Conservation (phyloP, 2,329 filamentous ascomycete species). For the Ilyonectria mors-panacis region DNA sequence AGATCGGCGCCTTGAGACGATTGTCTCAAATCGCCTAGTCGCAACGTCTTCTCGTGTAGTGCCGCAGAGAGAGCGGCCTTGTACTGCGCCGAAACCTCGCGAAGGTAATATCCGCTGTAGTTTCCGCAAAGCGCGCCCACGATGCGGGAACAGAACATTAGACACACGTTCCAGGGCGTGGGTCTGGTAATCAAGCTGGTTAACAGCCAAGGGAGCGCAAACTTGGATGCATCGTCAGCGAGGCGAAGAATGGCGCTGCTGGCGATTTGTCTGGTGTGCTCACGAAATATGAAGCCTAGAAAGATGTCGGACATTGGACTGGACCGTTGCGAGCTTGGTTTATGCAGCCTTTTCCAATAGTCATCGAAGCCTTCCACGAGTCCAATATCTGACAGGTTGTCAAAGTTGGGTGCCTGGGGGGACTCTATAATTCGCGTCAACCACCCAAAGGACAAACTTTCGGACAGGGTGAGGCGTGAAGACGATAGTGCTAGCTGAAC, state of each 20-base stretch:
- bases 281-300: background rate
- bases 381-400: too few species aligned
- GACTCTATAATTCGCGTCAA: too few species aligned
- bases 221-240: conserved; percentile 1
- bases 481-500: too few species aligned
- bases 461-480: too few species aligned
- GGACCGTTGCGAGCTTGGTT: too few species aligned
- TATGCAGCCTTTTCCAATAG: too few species aligned
- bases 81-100: background rate
- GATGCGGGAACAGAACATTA: background rate
- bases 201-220: background rate
- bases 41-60: background rate
- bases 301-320: too few species aligned
- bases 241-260: background rate
- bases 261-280: background rate
- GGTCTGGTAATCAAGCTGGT: background rate
- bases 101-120: background rate
- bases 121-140: background rate
- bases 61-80: background rate
- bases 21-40: background rate
- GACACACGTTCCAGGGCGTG: background rate
- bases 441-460: too few species aligned
- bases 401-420: too few species aligned
- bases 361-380: too few species aligned
- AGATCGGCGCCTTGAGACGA: background rate